Evolutionary conservation across 192 early-diverging fungal genomes (phyloP), one percentile per base, ranked within the genome.

Genomic region (Glomus cerebriforme): DNA sequence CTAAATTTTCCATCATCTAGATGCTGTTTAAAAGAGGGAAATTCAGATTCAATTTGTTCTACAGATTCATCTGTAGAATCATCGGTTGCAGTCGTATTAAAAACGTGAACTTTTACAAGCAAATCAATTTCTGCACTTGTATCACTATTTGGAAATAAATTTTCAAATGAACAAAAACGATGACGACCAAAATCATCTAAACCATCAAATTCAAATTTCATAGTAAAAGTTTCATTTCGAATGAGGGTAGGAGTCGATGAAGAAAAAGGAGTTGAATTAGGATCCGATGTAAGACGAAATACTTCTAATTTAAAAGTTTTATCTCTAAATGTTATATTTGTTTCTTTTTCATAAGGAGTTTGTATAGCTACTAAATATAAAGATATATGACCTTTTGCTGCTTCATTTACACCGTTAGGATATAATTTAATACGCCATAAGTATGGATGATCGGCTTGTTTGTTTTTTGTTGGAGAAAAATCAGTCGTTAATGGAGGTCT

Each of bases 151-250:
- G 75, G 75, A 35, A 77, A 77, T 43, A 77, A 66, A 77, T 47
- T 77, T 59, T 77, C 75, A 43, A 77, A 77, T 19, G 75, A 77
- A 60, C 75, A 77, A 37, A 77, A 77, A 19, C 75, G 75, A 49
- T 77, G 75, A 7, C 75, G 75, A 49, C 75, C 75, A 60, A 77
- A 77, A 49, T 77, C 75, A 77, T 77, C 75, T 47, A 77, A 60
- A 29, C 75, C 75, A 19, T 77, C 75, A 65, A 77, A 77, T 49
- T 77, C 75, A 34, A 77, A 77, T 77, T 77, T 77, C 75, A 77
- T 77, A 17, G 75, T 77, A 31, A 77, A 77, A 29, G 75, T 77
- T 22, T 77, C 75, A 64, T 77, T 45, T 27, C 75, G 75, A 66
- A 77, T 77, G 5, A 77, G 34, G 27, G 26, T 15, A n/a, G 75